Evolutionary conservation across 768 basidiomycete species (phyloP), one percentile per base, ranked within the genome.

Genomic region (Tulasnella sp.): DNA sequence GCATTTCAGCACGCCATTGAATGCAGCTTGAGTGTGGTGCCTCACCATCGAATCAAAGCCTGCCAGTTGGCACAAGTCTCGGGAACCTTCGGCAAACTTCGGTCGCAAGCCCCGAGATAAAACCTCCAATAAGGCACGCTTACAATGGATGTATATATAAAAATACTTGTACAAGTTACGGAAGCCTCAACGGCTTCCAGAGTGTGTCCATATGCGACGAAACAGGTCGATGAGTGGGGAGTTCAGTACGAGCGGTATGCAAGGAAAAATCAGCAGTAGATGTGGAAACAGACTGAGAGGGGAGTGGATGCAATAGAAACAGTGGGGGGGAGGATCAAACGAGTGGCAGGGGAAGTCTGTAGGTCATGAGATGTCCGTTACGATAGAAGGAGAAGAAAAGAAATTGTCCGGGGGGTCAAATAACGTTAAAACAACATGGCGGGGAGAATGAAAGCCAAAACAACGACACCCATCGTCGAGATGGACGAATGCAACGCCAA

Each of bases 161-260:
- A 15, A 64, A 64, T 64, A 64, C 58, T 29, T 64, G 31, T 64
- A 64, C 58, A 64, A 34, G 54, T 58, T 58, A 58, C 15, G 58
- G 14, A 64, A 64, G 58, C 58, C 58, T 22, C 3, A 34, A 17
- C 54, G 58, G 58, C 58, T 64, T 64, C 29, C 25, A 34, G 31
- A 9, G 58, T 8, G 29, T 64, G 58, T 58, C 89, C 58, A 64
- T 64, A 34, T 64, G 58, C 0, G 29, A 29, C 29, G 31, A 64
- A 64, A 64, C 31, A 64, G 22, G 2, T 2, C 5, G 58, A 64
- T 64, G 58, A 64, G 58, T 12, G 58, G 58, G 29, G 58, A 64
- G 58, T 34, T 2, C 31, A 34, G 58, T 25, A 9, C 25, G 2
- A 64, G 15, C 58, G 12, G 58, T 34, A 64, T 64, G 58, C 58